phyloP scores from a whole-genome alignment of 2,329 filamentous ascomycete genomes.

The Dothistroma septosporum region DNA sequence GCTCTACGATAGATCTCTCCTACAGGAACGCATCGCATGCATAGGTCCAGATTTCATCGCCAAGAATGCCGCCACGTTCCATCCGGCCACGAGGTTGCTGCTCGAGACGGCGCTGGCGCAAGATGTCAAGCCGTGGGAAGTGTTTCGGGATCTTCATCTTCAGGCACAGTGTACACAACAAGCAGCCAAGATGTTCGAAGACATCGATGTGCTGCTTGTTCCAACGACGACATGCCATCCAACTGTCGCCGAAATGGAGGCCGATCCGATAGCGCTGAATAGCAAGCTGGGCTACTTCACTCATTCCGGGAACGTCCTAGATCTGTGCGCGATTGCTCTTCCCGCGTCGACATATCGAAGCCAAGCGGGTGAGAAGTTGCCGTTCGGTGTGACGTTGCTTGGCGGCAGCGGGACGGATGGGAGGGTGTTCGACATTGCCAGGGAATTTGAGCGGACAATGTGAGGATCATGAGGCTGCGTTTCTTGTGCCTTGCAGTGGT shows the following conservation, averaged over 20 bases:
- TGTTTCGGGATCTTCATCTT: constrained; percentile 48
- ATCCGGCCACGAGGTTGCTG: constrained; percentile 49
- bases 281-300: constrained; percentile 54
- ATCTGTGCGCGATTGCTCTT: constrained; percentile 53
- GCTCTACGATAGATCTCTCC: constrained; percentile 56
- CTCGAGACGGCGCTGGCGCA: constrained; percentile 40
- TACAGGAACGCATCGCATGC: constrained; percentile 52
- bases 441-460: constrained; percentile 27
- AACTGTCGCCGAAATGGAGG: constrained; percentile 49
- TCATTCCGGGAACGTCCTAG: constrained; percentile 59
- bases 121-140: constrained; percentile 43
- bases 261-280: constrained; percentile 53
- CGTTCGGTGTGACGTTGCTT: constrained; percentile 42
- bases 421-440: constrained; percentile 40
- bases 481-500: background rate
- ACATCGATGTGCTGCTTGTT: constrained; percentile 50
- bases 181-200: constrained; percentile 40
- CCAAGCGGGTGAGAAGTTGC: constrained; percentile 29
- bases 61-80: constrained; percentile 39
- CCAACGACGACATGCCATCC: constrained; percentile 50
- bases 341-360: constrained; percentile 45
- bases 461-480: background rate
- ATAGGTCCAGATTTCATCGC: constrained; percentile 39
- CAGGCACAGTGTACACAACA: constrained; percentile 44
- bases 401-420: constrained; percentile 39